phyloP scores from a whole-genome alignment of 148 eudicot species.

The Silene latifolia region DNA sequence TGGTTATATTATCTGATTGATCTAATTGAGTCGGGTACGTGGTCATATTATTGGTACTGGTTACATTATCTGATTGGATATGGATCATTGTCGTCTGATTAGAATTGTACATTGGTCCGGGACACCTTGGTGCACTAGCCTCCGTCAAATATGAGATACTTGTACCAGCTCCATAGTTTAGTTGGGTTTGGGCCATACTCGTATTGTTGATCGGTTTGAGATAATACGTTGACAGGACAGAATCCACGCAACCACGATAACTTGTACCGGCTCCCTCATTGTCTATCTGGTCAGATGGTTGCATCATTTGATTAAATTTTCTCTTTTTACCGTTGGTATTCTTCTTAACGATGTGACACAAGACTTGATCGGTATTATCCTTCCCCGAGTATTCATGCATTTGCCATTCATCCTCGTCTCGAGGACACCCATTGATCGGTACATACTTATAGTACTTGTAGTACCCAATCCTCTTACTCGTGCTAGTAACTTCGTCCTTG shows the following conservation, averaged over 20 bases:
- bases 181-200: background rate
- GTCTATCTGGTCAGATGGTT: too few species aligned
- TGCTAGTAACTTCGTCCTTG: background rate
- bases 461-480: background rate
- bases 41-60: background rate
- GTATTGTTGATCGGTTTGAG: background rate
- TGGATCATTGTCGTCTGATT: too few species aligned
- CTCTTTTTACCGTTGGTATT: too few species aligned
- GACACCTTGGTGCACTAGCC: too few species aligned
- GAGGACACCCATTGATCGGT: too few species aligned
- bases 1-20: too few species aligned
- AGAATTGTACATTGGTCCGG: too few species aligned
- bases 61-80: too few species aligned
- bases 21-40: background rate
- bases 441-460: background rate
- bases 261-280: too few species aligned
- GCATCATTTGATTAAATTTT: background rate
- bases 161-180: background rate
- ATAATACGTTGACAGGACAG: too few species aligned
- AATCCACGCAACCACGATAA: too few species aligned
- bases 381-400: background rate
- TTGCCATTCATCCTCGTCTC: background rate
- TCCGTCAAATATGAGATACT: background rate
- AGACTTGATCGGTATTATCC: background rate
- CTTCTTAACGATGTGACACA: conserved; percentile 1